These are phyloP conservation scores for Penicillium simplicissimum DNA, from an alignment of 495 filamentous ascomycete species.

Conservation along the genomic window DNA sequence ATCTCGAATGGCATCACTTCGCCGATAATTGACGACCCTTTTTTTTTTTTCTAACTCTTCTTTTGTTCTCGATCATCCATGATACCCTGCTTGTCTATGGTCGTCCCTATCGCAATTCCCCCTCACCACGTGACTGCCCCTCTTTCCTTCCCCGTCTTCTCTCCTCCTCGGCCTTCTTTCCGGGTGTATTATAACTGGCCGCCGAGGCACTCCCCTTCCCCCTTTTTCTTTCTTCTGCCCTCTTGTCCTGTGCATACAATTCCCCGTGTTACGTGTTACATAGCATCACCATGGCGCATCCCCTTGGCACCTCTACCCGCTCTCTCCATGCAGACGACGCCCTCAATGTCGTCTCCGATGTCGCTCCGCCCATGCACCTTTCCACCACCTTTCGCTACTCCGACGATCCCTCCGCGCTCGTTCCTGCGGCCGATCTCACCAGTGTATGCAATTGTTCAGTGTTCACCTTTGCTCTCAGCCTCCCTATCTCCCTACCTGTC, in stretches of 20 bases:
- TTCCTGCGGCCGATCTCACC: slow-evolving; percentile 41
- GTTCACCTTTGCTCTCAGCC: not conserved
- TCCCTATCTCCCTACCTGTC: not conserved
- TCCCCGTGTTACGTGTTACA: slow-evolving; percentile 22
- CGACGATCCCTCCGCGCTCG: slow-evolving; percentile 62
- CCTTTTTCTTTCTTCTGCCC: not conserved
- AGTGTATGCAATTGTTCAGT: slow-evolving; percentile 28
- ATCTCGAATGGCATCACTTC: slow-evolving; percentile 52
- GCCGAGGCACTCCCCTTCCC: not conserved
- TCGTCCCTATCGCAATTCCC: not conserved
- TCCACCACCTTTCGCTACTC: slow-evolving; percentile 87
- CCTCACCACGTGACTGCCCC: slow-evolving; percentile 28
- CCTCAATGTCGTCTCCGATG: slow-evolving; percentile 68
- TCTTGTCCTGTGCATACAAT: slow-evolving; percentile 33
- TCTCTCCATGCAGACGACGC: slow-evolving; percentile 86
- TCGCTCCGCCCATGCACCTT: slow-evolving; percentile 83
- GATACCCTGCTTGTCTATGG: slow-evolving; percentile 2
- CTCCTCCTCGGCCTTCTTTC: slow-evolving; percentile 10
- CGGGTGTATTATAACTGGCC: slow-evolving; percentile 26
- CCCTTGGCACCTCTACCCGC: slow-evolving; percentile 56
- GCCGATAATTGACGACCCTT: slow-evolving; percentile 34
- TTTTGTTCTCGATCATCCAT: slow-evolving; percentile 9
- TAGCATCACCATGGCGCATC: slow-evolving; percentile 36
- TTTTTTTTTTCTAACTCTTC: not conserved
- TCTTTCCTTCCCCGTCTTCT: slow-evolving; percentile 1